Evolutionary conservation across 345 rosid genomes (phyloP).

Genomic region (Gossypium thurberi): DNA sequence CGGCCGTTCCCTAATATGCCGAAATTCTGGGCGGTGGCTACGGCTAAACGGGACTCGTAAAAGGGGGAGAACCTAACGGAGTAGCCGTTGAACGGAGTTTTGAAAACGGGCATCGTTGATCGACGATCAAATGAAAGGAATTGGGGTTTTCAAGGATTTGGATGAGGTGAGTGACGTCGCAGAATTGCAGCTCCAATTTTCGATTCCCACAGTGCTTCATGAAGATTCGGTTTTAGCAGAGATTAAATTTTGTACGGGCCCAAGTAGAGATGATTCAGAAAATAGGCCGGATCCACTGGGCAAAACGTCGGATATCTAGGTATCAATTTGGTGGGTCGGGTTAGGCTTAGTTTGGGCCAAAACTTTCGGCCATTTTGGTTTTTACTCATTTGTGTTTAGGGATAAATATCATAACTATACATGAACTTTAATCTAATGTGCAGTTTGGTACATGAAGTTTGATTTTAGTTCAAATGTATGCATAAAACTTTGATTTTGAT

Average conservation of each 20-base stretch:
- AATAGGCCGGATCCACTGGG: neutral
- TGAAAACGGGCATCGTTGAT: slow-evolving; percentile 64
- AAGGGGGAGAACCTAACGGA: slow-evolving; percentile 87
- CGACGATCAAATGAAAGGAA: neutral
- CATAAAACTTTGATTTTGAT: no score
- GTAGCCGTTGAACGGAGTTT: slow-evolving; percentile 79
- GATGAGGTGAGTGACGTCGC: neutral
- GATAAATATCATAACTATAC: no score
- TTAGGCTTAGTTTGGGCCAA: no score
- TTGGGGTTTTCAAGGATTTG: neutral
- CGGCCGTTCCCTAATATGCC: slow-evolving; percentile 97
- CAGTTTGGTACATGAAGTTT: no score
- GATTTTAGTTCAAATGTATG: no score
- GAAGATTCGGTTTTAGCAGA: neutral
- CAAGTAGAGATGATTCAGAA: neutral
- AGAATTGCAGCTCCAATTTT: neutral
- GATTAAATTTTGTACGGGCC: neutral
- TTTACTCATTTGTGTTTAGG: no score
- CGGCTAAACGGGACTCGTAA: slow-evolving; percentile 80
- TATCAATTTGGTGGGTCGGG: no score
- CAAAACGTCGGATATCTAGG: no score
- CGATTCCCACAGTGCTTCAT: neutral
- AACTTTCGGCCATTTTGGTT: no score
- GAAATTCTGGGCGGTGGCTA: slow-evolving; percentile 84
- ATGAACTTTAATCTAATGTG: no score